Evolutionary conservation across 306 rosid species (phyloP).

Genomic region (Rosa rugosa): DNA sequence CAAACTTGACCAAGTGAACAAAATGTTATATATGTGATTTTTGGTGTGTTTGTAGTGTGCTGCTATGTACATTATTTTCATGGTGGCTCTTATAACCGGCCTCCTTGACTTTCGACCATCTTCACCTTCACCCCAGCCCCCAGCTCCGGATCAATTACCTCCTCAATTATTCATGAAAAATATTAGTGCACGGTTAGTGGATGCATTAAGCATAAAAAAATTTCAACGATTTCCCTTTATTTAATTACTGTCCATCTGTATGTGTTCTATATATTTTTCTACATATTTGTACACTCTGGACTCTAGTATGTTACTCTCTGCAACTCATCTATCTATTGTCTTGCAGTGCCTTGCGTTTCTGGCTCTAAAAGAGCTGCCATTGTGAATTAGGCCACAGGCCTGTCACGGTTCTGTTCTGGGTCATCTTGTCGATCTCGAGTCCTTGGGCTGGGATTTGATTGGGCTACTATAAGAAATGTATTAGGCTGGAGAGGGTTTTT

Average conservation of each 20-base stretch:
- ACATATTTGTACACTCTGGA: background rate
- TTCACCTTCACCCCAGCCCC: background rate
- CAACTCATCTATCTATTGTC: background rate
- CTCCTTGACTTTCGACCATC: background rate
- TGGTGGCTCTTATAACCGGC: background rate
- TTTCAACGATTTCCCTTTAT: too few relatives aligned
- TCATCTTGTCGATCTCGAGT: too few relatives aligned
- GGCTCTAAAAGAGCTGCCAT: background rate
- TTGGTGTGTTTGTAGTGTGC: background rate
- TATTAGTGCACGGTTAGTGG: background rate
- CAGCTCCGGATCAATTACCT: background rate
- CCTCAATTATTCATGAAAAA: background rate
- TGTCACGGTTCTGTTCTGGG: too few relatives aligned
- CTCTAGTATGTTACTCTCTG: too few relatives aligned
- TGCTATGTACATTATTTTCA: background rate
- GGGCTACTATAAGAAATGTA: background rate
- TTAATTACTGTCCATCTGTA: too few relatives aligned
- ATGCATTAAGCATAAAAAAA: too few relatives aligned
- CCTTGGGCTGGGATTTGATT: too few relatives aligned
- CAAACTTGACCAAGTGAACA: background rate
- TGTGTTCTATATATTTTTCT: too few relatives aligned
- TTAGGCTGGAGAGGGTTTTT: background rate
- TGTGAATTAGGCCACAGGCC: background rate
- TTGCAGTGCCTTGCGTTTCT: conserved; percentile 10
- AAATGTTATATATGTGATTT: too few relatives aligned